Conservation (phyloP, 345 rosid genomes). For the Mangifera indica region DNA sequence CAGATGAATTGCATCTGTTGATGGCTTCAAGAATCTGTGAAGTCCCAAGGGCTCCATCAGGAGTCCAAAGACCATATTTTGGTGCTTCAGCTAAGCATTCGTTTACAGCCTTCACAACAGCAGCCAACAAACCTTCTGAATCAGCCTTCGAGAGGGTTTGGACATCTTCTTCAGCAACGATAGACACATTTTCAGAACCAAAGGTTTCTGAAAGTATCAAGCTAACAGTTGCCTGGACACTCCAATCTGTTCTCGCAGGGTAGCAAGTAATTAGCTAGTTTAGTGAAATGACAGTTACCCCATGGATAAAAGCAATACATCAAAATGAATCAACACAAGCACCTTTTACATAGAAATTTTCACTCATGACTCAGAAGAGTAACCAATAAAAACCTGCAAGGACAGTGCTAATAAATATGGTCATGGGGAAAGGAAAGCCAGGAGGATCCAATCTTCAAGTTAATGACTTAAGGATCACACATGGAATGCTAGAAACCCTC, state of each 20-base stretch:
- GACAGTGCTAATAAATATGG: not conserved
- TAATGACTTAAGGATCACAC: not conserved
- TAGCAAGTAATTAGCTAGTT: conserved; percentile 11
- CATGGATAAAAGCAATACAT: not conserved
- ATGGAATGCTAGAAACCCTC: not conserved
- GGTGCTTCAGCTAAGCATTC: conserved; percentile 67
- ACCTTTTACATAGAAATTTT: not conserved
- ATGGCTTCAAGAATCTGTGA: conserved; percentile 70
- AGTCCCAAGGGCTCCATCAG: conserved; percentile 43
- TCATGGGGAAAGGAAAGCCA: not conserved
- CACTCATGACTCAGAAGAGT: not conserved
- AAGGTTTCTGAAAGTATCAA: conserved; percentile 72
- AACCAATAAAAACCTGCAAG: not conserved
- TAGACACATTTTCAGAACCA: conserved; percentile 51
- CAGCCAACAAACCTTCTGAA: conserved; percentile 48
- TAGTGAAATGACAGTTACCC: not conserved
- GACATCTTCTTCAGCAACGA: conserved; percentile 91
- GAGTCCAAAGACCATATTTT: conserved; percentile 62
- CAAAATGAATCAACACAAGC: not conserved
- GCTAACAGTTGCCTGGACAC: conserved; percentile 88
- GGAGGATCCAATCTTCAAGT: not conserved
- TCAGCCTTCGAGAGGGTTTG: conserved; percentile 58
- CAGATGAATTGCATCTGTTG: conserved; percentile 67
- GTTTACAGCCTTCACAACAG: conserved; percentile 65
- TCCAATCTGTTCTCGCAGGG: conserved; percentile 57